These are phyloP conservation scores for Chlamydomonas schloesseri DNA, from an alignment of 139 green algal species.

Conservation along the genomic window DNA sequence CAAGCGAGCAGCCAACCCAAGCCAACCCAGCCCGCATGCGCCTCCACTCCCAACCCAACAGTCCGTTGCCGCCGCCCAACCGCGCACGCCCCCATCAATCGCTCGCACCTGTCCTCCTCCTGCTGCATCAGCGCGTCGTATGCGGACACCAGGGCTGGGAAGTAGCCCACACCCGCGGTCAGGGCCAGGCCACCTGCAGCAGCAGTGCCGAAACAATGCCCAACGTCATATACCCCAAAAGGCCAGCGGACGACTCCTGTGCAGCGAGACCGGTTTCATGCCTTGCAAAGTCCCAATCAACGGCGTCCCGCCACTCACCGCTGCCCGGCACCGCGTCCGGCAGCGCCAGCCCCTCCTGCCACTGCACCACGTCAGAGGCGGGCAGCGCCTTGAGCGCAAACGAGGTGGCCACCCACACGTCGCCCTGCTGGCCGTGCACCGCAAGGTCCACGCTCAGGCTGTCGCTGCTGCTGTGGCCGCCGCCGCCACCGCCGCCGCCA, in stretches of 20 bases:
- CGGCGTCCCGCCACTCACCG: not conserved
- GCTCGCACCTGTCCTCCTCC: not conserved
- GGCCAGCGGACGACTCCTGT: not conserved
- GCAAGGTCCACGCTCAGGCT: conserved; percentile 21
- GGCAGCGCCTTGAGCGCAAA: conserved; percentile 51
- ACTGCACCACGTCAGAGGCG: conserved; percentile 14
- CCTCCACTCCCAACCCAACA: not conserved
- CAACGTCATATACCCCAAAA: too few species aligned
- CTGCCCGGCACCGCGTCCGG: conserved; percentile 63
- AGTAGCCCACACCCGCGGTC: conserved; percentile 57
- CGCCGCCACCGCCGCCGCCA: not conserved
- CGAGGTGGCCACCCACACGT: conserved; percentile 61
- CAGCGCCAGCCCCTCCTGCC: conserved; percentile 60
- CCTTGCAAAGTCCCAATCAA: not conserved
- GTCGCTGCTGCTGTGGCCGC: not conserved
- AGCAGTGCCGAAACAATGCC: too few species aligned
- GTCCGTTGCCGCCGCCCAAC: not conserved
- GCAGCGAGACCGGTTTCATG: not conserved
- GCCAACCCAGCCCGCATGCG: too few species aligned
- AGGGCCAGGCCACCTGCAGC: conserved; percentile 49
- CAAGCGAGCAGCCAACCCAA: not conserved
- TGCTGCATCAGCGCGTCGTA: not conserved
- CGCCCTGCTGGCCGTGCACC: conserved; percentile 44
- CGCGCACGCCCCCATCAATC: not conserved
- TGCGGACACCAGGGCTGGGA: conserved; percentile 37